Evolutionary conservation across 257 asterid genomes (phyloP).

Genomic region (Perilla frutescens): DNA sequence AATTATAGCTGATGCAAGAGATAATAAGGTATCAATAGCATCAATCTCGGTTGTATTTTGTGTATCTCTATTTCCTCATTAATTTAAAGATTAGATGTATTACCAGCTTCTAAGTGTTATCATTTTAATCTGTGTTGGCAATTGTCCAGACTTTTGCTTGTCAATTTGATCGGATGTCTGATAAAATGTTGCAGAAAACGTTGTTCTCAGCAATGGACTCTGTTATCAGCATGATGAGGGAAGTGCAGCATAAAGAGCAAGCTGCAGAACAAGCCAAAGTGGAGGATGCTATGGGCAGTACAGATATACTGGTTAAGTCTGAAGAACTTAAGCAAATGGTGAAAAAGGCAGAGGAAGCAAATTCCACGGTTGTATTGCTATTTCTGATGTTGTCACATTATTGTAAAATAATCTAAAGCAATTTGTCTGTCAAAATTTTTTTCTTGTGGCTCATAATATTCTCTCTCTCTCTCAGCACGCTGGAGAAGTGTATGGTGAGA

Average conservation of each 20-base stretch:
- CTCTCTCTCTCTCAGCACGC: constrained; percentile 59
- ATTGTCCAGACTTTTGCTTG: background rate
- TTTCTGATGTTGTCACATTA: constrained; percentile 29
- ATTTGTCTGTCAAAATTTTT: constrained; percentile 8
- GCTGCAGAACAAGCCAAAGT: constrained; percentile 70
- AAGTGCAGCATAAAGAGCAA: constrained; percentile 77
- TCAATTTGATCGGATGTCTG: constrained; percentile 22
- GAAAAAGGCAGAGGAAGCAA: constrained; percentile 72
- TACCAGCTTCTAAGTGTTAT: background rate
- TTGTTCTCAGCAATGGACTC: constrained; percentile 71
- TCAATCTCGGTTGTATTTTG: background rate
- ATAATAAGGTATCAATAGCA: constrained; percentile 62
- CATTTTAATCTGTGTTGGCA: background rate
- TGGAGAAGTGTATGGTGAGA: constrained; percentile 95
- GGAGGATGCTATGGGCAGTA: constrained; percentile 71
- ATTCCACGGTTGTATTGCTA: constrained; percentile 67
- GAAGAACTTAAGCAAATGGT: constrained; percentile 67
- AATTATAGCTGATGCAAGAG: constrained; percentile 64
- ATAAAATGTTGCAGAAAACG: constrained; percentile 63
- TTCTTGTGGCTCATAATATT: constrained; percentile 12
- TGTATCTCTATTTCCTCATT: background rate
- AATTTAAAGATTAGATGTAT: background rate
- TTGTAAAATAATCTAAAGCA: background rate
- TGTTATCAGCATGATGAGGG: constrained; percentile 71
- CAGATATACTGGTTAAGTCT: constrained; percentile 52